Percentiles rank a stretch among this genome's conserved stretches.
Conservation (phyloP, 257 asterid genomes). For the Solanum pinnatisectum region DNA sequence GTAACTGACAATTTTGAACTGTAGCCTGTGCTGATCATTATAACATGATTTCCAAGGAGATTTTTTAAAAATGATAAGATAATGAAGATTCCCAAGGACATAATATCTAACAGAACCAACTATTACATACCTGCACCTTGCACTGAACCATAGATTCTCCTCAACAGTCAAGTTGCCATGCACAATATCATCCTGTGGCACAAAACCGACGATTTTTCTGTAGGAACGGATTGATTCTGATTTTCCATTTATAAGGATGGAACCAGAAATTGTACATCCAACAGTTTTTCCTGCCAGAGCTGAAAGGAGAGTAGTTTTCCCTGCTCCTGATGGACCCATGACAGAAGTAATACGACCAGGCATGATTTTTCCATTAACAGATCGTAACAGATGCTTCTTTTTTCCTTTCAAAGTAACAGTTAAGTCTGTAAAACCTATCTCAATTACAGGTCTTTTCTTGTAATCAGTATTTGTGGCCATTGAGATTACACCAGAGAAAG, state of each 20-base stretch:
- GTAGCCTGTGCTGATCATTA: background rate
- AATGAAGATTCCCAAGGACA: background rate
- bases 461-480: constrained; percentile 44
- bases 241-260: constrained; percentile 61
- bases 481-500: constrained; percentile 57
- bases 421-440: constrained; percentile 59
- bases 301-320: constrained; percentile 88
- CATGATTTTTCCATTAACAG: constrained; percentile 62
- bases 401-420: constrained; percentile 73
- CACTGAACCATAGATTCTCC: constrained; percentile 98
- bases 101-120: background rate
- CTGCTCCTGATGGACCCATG: constrained; percentile 99
- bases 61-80: background rate
- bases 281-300: constrained; percentile 88
- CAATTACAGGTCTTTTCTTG: constrained; percentile 55
- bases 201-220: constrained; percentile 79
- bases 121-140: constrained; percentile 70
- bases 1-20: background rate
- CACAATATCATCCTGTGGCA: constrained; percentile 98
- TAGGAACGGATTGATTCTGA: constrained; percentile 63
- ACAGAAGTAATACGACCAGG: constrained; percentile 91
- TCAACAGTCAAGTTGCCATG: constrained; percentile 94
- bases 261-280: constrained; percentile 68
- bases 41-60: background rate
- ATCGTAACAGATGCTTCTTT: constrained; percentile 60